These are phyloP conservation scores for Pseudozyma sp. DNA, from an alignment of 1,284 basidiomycete species.

Conservation along the genomic window DNA sequence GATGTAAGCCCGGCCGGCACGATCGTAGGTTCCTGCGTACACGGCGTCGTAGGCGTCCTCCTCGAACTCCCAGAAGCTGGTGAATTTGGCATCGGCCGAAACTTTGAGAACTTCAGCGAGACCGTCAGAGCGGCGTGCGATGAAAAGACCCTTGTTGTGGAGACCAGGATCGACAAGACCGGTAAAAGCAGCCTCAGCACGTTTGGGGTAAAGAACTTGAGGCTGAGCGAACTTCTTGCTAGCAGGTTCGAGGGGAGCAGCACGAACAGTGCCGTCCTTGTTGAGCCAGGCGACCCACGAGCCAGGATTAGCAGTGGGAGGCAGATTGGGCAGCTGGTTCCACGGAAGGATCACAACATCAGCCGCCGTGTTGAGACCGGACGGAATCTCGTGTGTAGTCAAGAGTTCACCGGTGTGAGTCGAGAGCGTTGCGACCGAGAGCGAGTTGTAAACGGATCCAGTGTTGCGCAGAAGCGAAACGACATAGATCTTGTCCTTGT, in stretches of 20 bases:
- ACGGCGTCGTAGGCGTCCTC: constrained; percentile 65
- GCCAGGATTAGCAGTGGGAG: constrained; percentile 41
- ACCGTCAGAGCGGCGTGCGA: constrained; percentile 54
- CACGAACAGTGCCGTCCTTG: constrained; percentile 55
- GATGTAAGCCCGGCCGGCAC: constrained; percentile 75
- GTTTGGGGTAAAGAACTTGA: constrained; percentile 47
- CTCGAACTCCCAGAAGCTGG: constrained; percentile 61
- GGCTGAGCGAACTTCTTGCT: constrained; percentile 46
- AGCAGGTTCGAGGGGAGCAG: constrained; percentile 49
- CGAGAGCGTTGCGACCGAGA: constrained; percentile 49
- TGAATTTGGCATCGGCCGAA: constrained; percentile 45
- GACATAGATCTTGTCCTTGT: constrained; percentile 49
- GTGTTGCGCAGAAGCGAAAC: constrained; percentile 46
- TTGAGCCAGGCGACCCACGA: constrained; percentile 64
- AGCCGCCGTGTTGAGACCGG: constrained; percentile 33
- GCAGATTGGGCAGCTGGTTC: constrained; percentile 43
- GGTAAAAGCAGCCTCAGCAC: constrained; percentile 36
- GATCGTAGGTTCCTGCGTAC: constrained; percentile 74
- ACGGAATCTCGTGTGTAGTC: constrained; percentile 43
- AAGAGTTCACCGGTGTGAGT: constrained; percentile 44
- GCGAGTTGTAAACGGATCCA: constrained; percentile 32
- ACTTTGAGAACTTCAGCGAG: constrained; percentile 58
- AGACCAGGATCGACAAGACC: constrained; percentile 57
- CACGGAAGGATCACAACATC: constrained; percentile 51
- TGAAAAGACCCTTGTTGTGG: constrained; percentile 56